Evolutionary conservation across 23 red algal genomes (phyloP).

Genomic region (Pyropia haitanensis): DNA sequence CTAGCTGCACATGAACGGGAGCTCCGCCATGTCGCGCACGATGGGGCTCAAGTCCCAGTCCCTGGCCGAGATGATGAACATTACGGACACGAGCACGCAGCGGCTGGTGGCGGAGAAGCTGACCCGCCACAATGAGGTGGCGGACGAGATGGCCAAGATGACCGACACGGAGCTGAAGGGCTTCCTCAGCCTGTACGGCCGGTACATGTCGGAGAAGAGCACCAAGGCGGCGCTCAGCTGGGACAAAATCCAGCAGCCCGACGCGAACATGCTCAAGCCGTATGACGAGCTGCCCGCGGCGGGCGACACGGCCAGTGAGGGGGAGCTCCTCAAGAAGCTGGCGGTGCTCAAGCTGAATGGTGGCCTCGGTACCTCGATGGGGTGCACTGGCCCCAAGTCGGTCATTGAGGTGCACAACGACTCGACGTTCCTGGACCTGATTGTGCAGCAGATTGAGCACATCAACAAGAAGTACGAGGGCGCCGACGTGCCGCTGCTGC

Average conservation of each 20-base stretch:
- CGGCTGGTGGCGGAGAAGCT: constrained; percentile 40
- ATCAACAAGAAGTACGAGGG: constrained; percentile 76
- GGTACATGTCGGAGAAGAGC: constrained; percentile 69
- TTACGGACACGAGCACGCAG: constrained; percentile 62
- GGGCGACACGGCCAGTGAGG: constrained; percentile 9
- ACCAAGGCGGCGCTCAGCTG: constrained; percentile 76
- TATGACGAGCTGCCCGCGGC: constrained; percentile 59
- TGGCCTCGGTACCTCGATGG: constrained; percentile 95
- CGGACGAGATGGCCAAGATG: constrained; percentile 52
- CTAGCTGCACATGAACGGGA: neutral
- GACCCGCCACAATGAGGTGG: constrained; percentile 18
- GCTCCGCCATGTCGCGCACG: no score
- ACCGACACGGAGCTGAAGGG: constrained; percentile 70
- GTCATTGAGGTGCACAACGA: constrained; percentile 93
- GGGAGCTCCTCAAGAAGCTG: constrained; percentile 58
- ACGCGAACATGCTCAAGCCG: constrained; percentile 67
- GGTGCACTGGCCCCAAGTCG: constrained; percentile 93
- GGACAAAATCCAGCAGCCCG: constrained; percentile 87
- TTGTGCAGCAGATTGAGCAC: constrained; percentile 95
- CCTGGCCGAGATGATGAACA: constrained; percentile 58
- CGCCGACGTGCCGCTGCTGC: constrained; percentile 77
- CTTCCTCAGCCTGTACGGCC: constrained; percentile 69
- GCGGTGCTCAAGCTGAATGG: constrained; percentile 98
- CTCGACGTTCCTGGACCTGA: constrained; percentile 94
- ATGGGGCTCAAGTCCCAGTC: constrained; percentile 9